Base-by-base conservation (phyloP, 805 yeast genomes). In the Ogataea neopini region DNA sequence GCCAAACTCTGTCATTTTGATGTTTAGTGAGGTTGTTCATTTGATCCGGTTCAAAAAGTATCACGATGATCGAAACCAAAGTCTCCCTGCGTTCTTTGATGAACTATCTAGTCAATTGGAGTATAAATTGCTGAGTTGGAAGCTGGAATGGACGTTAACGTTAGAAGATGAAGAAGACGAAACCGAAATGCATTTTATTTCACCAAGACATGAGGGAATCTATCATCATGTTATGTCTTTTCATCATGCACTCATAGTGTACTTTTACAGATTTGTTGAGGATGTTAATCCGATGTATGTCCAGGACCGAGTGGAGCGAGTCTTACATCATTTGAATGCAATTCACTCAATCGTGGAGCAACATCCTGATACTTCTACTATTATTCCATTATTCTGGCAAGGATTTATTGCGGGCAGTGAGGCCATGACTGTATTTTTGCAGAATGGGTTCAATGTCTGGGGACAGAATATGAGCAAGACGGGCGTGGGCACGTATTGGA, bases 361-460 rank as follows among this genome's bases (percentile, higher is more conserved):
- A 25, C 59, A 66, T 45, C 67, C 74, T 17, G 81, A 79, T 20
- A 81, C 84, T 1, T 61, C 65, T 3, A 76, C 84, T 17, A 80
- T 81, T 43, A 79, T 84, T 29, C 96, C 97, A 3, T 69, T 88
- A 28, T 81, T 88, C 57, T 89, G 96, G 94, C 92, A 86, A 60
- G 95, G 94, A 0, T 89, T 89, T 56, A 84, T 89, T 37, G 90
- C 92, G 1, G 96, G 95, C 0, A 84, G 94, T 58, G 89, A 86
- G 51, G 84, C 90, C 9, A 76, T 79, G 49, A 79, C 83, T 5
- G 56, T 65, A 1, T 72, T 71, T 29, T 65, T 83, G 30, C 92
- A 86, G 53, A 67, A 74, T 49, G 83, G 88, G 35, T 88, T 80
- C 67, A 83, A 80, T 59, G 71, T 74, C 48, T 88, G 96, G 95